Conservation (phyloP, 139 green algal species). For the Deuterostichococcus epilithicus region DNA sequence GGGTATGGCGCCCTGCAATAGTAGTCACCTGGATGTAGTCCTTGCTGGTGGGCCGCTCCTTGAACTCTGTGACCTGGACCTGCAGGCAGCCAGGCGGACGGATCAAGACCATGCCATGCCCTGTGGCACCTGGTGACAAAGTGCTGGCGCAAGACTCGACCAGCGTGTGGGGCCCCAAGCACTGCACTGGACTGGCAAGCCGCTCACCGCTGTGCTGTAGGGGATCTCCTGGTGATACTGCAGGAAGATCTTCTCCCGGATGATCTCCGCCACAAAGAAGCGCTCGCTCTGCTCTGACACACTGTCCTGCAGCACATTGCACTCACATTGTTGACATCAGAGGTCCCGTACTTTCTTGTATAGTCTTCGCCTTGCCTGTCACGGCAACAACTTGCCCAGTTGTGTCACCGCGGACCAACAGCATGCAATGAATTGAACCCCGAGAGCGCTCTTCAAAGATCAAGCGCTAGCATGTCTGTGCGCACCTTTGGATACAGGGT, state of each 20-base stretch:
- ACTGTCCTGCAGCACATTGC: conserved; percentile 45
- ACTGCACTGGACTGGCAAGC: conserved; percentile 6
- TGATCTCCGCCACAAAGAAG: conserved; percentile 96
- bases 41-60: conserved; percentile 67
- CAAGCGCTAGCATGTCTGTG: too few species aligned
- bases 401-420: too few species aligned
- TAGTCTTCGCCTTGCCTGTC: too few species aligned
- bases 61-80: conserved; percentile 76
- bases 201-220: conserved; percentile 73
- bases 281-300: conserved; percentile 85
- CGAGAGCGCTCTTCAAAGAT: too few species aligned
- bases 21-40: conserved; percentile 38
- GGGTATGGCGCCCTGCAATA: too few species aligned
- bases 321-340: background rate
- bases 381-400: too few species aligned
- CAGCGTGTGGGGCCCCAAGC: too few species aligned
- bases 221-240: conserved; percentile 90
- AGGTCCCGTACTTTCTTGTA: too few species aligned
- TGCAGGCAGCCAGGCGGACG: conserved; percentile 49
- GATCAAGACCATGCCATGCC: too few species aligned
- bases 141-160: too few species aligned
- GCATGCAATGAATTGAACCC: too few species aligned
- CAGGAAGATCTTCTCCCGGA: conserved; percentile 95
- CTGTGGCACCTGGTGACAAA: too few species aligned
- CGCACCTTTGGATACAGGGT: conserved; percentile 78